Evolutionary conservation across 768 basidiomycete genomes (phyloP), one percentile per base, ranked within the genome.

Genomic region (Mycena vulgaris): DNA sequence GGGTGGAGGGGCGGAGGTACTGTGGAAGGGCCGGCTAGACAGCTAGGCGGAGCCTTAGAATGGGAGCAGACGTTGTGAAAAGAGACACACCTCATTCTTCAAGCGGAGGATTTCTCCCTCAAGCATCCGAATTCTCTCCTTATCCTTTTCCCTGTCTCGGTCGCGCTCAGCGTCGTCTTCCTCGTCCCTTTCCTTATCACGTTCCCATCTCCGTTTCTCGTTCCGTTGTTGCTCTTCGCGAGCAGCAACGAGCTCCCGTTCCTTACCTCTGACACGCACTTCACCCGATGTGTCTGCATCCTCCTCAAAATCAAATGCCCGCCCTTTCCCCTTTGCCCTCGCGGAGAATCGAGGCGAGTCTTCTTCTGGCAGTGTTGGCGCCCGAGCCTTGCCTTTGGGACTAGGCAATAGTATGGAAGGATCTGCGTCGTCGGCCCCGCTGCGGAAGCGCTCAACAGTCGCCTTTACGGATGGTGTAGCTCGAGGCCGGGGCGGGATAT

Each of bases 41-140:
- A 91, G 83, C 90, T 91, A 48, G 17, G 47, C 75, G 61, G 19
- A 21, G 21, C 39, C 69, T 51, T 30, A 35, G 48, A 52, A 40
- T 49, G 65, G 37, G 25, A 23, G 27, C 8, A 64, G 35, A 63
- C 5, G 23, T 56, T 67, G 51, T 27, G 51, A 13, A 52, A 53
- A 3, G 25, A 23, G 25, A 76, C 76, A 13, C 37, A 89, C 91
- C 86, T 91, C 90, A 75, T 87, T 85, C 71, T 84, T 89, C 66
- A 93, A 80, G 48, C 83, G 75, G 48, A 79, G 80, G 42, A 94
- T 88, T 75, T 95, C 94, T 55, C 87, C 87, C 74, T 94, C 92
- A 6, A 95, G 83, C 66, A 82, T 80, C 70, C 80, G 83, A 33
- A 95, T 94, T 58, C 86, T 85, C 63, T 86, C 89, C 75, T 92